Evolutionary conservation across 176 grass and related monocot species (phyloP).

Genomic region (Oryza longistaminata): DNA sequence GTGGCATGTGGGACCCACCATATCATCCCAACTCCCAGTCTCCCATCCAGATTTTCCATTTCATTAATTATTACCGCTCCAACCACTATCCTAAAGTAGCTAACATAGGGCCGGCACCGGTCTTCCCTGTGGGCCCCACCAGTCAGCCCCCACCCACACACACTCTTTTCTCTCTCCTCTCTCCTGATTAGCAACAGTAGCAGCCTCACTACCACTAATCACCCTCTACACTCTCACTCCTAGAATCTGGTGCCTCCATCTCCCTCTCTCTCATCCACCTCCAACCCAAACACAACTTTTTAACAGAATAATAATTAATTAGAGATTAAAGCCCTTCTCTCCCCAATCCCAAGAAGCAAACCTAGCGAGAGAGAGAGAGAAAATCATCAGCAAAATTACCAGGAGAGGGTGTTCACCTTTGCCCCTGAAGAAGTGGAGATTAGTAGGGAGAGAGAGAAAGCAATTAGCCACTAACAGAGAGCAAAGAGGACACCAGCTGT

Average conservation of each 20-base stretch:
- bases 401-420: not conserved
- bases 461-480: not conserved
- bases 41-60: constrained; percentile 17
- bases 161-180: not conserved
- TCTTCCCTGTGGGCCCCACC: not conserved
- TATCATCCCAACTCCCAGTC: no score
- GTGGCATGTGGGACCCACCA: not conserved
- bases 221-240: not conserved
- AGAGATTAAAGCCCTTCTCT: no score
- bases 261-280: not conserved
- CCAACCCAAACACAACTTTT: not conserved
- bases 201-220: not conserved
- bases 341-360: constrained; percentile 21
- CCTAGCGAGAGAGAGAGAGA: not conserved
- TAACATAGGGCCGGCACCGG: not conserved
- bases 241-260: not conserved
- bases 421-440: not conserved
- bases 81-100: no score
- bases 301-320: not conserved
- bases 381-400: not conserved
- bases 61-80: not conserved
- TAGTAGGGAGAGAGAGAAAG: not conserved
- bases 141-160: not conserved
- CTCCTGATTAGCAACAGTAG: not conserved
- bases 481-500: not conserved